Conservation (phyloP, 2,329 filamentous ascomycete species). For the Xylariaceae sp. region DNA sequence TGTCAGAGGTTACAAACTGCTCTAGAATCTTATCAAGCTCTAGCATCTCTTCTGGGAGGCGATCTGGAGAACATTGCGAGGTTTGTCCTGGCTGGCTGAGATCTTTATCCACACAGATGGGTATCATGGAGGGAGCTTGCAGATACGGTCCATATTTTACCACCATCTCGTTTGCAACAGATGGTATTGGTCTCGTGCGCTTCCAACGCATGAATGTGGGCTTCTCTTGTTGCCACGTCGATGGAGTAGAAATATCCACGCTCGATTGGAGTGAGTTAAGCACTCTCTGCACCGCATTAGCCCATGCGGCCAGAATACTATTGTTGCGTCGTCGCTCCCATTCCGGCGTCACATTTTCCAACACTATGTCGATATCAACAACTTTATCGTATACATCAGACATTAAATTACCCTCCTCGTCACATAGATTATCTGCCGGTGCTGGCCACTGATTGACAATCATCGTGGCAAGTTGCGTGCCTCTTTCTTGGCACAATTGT, state of each 20-base stretch:
- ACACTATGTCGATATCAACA: constrained; percentile 10
- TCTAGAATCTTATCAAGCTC: constrained; percentile 43
- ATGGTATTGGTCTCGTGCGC: constrained; percentile 11
- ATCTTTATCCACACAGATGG: no score
- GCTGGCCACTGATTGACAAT: no score
- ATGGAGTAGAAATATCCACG: not conserved
- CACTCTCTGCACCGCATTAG: constrained; percentile 20
- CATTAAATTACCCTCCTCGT: constrained; percentile 21
- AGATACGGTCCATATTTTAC: constrained; percentile 15
- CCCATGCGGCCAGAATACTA: constrained; percentile 20
- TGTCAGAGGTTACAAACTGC: constrained; percentile 36
- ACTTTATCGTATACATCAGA: no score
- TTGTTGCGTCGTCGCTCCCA: constrained; percentile 30
- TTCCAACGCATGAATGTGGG: constrained; percentile 9
- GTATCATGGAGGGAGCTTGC: no score
- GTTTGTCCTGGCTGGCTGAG: no score
- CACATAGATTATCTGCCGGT: constrained; percentile 17
- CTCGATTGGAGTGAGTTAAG: constrained; percentile 8
- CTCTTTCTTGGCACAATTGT: no score
- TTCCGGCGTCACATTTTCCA: constrained; percentile 21
- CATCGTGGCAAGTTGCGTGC: no score
- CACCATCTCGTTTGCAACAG: constrained; percentile 18
- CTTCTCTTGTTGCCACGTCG: not conserved
- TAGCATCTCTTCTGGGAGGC: not conserved
- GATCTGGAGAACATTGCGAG: no score